A percentile compares a stretch with the other conserved stretches of the same genome.
phyloP scores from a whole-genome alignment of 2,329 filamentous ascomycete species.

The Phyllosticta citriasiana region DNA sequence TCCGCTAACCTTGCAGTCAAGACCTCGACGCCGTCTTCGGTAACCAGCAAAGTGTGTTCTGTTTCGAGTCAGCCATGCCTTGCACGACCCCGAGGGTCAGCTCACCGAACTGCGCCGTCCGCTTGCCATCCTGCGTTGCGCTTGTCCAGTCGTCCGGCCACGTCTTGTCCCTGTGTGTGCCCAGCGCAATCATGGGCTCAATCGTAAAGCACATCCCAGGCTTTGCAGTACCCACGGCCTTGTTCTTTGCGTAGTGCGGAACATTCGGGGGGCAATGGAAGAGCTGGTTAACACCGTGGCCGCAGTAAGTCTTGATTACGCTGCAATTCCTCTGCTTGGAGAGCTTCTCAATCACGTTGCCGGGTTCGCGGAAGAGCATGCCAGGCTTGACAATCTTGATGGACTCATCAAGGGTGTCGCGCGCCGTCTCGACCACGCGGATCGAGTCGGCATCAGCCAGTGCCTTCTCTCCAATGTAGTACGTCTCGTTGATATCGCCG shows the following conservation, averaged over 20 bases:
- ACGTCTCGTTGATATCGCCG: constrained; percentile 95
- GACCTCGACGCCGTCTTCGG: constrained; percentile 71
- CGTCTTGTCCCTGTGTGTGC: constrained; percentile 82
- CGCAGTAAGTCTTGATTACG: constrained; percentile 92
- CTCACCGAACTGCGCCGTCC: constrained; percentile 86
- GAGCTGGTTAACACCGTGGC: constrained; percentile 85
- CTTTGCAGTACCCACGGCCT: constrained; percentile 88
- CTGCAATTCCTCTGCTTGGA: constrained; percentile 79
- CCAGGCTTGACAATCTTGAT: constrained; percentile 91
- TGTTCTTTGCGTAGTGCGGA: constrained; percentile 97
- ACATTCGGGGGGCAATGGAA: constrained; percentile 94
- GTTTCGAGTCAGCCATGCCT: neutral
- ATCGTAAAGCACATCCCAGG: constrained; percentile 98
- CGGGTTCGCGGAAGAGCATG: constrained; percentile 83
- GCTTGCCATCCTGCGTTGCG: constrained; percentile 78
- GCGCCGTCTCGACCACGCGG: constrained; percentile 78
- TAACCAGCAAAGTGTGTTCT: constrained; percentile 79
- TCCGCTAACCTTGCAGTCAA: constrained; percentile 62
- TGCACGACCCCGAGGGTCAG: neutral
- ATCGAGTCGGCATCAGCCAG: constrained; percentile 76
- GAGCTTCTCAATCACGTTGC: constrained; percentile 90
- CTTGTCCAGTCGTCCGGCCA: constrained; percentile 99
- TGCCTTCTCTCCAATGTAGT: constrained; percentile 89
- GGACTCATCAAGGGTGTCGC: constrained; percentile 81
- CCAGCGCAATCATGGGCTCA: constrained; percentile 94